Conservation (phyloP, 2,329 filamentous ascomycete species). For the Nigrograna mackinnonii region DNA sequence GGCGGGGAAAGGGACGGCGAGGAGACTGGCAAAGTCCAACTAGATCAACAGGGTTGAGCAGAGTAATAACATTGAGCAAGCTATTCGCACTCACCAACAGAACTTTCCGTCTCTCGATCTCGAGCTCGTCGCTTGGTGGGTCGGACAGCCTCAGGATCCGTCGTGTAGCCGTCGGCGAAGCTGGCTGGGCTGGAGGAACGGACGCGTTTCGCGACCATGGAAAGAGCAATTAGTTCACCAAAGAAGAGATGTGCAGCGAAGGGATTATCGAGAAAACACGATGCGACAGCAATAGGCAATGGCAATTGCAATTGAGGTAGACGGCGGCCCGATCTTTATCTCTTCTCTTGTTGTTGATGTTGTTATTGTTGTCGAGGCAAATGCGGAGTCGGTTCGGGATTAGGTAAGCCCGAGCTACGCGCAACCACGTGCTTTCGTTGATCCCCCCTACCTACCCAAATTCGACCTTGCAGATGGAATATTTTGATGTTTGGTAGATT, state of each 20-base stretch:
- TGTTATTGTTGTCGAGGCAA: not conserved
- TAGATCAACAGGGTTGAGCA: not conserved
- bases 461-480: no score
- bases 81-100: not conserved
- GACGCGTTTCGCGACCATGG: not conserved
- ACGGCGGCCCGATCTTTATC: no score
- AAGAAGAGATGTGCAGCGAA: not conserved
- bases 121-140: not conserved
- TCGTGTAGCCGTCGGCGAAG: no score
- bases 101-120: not conserved
- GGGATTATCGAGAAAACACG: not conserved
- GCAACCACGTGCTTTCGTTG: no score
- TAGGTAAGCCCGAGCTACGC: no score
- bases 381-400: not conserved
- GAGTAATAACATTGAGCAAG: not conserved
- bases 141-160: not conserved
- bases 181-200: not conserved
- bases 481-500: no score
- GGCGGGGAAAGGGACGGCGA: not conserved
- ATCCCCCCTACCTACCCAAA: no score
- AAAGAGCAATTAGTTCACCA: not conserved
- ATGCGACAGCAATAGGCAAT: no score
- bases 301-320: no score
- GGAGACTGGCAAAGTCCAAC: no score
- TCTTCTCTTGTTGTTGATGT: not conserved